Conservation (phyloP, 352 stramenopile genomes). For the Thraustochytrium striatum region DNA sequence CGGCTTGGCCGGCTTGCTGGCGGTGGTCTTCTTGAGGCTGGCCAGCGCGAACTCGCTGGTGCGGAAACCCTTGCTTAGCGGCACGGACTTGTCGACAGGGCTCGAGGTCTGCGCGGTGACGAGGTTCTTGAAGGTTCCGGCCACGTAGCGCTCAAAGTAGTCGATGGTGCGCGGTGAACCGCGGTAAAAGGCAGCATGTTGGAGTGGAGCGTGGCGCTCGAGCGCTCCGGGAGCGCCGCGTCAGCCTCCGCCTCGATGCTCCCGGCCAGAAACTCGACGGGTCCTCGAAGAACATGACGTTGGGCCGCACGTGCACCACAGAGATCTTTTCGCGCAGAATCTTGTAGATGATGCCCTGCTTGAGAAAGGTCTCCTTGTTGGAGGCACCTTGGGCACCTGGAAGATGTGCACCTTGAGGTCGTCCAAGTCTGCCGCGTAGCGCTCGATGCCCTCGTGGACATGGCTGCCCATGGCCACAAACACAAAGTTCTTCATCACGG, state of each 20-base stretch:
- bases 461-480: too few relatives aligned
- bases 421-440: too few relatives aligned
- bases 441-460: too few relatives aligned
- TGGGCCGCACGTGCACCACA: neutral
- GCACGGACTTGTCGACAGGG: neutral
- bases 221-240: neutral
- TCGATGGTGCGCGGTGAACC: neutral
- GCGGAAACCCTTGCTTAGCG: neutral
- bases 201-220: neutral
- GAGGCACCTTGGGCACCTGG: too few relatives aligned
- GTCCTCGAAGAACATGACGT: neutral
- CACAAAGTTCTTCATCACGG: too few relatives aligned
- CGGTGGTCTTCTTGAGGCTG: neutral
- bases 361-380: too few relatives aligned
- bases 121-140: neutral
- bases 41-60: neutral
- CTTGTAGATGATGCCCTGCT: neutral
- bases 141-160: neutral
- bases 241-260: neutral
- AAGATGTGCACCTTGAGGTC: too few relatives aligned
- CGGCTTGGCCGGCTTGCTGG: neutral
- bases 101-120: neutral
- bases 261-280: neutral
- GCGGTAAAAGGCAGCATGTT: neutral
- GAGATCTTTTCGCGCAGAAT: neutral